These are phyloP conservation scores for Lomentospora prolificans DNA, from an alignment of 2,329 filamentous ascomycete genomes.

Conservation along the genomic window DNA sequence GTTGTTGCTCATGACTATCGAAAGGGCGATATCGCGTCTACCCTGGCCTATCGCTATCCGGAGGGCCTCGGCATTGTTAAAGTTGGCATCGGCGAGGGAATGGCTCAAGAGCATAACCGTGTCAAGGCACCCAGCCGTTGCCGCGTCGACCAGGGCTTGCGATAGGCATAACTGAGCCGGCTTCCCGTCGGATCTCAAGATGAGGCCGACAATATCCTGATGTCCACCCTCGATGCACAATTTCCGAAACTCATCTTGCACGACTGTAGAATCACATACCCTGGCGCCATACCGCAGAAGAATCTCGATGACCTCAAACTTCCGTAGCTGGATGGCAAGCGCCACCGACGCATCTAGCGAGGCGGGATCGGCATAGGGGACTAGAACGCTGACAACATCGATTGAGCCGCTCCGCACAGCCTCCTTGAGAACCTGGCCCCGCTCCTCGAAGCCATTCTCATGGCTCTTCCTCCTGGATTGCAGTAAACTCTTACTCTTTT, in stretches of 20 bases:
- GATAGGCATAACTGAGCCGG: constrained; percentile 34
- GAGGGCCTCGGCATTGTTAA: constrained; percentile 41
- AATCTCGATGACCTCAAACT: constrained; percentile 32
- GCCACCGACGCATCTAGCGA: constrained; percentile 41
- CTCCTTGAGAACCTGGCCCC: constrained; percentile 38
- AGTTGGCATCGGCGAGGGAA: constrained; percentile 42
- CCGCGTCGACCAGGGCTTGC: constrained; percentile 41
- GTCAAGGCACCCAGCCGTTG: constrained; percentile 36
- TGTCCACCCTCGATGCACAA: constrained; percentile 36
- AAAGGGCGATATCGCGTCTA: constrained; percentile 43
- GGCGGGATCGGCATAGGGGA: constrained; percentile 40
- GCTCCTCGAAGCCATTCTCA: constrained; percentile 34
- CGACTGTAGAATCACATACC: constrained; percentile 34
- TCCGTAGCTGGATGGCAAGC: constrained; percentile 34
- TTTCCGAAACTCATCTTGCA: constrained; percentile 43
- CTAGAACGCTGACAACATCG: constrained; percentile 43
- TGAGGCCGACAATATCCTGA: constrained; percentile 33
- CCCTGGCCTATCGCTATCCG: constrained; percentile 37
- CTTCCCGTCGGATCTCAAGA: constrained; percentile 39
- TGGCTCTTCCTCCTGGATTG: constrained; percentile 39
- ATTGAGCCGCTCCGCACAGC: constrained; percentile 39
- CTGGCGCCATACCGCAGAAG: constrained; percentile 43
- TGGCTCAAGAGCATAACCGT: constrained; percentile 42
- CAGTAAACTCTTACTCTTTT: constrained; percentile 37
- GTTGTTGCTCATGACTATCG: constrained; percentile 41